phyloP scores from a whole-genome alignment of 805 yeast genomes.

The Wickerhamomyces xylosicus region DNA sequence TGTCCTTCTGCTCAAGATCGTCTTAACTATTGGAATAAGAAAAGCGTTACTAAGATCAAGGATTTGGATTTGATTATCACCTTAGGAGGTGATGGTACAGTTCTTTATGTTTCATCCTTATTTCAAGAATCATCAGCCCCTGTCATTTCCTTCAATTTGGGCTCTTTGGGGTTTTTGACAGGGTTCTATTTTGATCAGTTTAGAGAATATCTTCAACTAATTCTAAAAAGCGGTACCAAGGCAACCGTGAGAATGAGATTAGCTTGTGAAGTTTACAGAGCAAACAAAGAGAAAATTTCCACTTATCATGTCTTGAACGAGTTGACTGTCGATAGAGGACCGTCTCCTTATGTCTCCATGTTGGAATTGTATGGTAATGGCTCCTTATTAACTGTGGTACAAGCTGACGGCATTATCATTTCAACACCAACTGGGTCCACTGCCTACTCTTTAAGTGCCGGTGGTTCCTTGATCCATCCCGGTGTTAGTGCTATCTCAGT shows the following conservation, averaged over 20 bases:
- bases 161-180: conserved; percentile 88
- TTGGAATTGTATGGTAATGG: conserved; percentile 86
- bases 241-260: conserved; percentile 81
- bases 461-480: conserved; percentile 92
- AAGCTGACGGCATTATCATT: conserved; percentile 86
- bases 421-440: conserved; percentile 97
- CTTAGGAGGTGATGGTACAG: conserved; percentile 96
- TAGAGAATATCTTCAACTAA: conserved; percentile 42
- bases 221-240: conserved; percentile 61
- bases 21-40: conserved; percentile 62
- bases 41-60: conserved; percentile 32
- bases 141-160: conserved; percentile 77
- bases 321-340: conserved; percentile 86
- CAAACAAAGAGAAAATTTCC: conserved; percentile 30
- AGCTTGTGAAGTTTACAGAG: conserved; percentile 61
- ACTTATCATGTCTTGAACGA: conserved; percentile 79
- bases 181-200: conserved; percentile 74
- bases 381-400: conserved; percentile 75
- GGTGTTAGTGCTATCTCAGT: conserved; percentile 87
- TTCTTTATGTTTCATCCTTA: conserved; percentile 74
- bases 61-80: conserved; percentile 74
- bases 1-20: conserved; percentile 33
- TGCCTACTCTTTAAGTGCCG: conserved; percentile 90
- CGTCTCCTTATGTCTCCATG: conserved; percentile 85
- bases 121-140: conserved; percentile 89